Evolutionary conservation across 2,329 filamentous ascomycete species (phyloP).

Genomic region (Akanthomyces muscarius): DNA sequence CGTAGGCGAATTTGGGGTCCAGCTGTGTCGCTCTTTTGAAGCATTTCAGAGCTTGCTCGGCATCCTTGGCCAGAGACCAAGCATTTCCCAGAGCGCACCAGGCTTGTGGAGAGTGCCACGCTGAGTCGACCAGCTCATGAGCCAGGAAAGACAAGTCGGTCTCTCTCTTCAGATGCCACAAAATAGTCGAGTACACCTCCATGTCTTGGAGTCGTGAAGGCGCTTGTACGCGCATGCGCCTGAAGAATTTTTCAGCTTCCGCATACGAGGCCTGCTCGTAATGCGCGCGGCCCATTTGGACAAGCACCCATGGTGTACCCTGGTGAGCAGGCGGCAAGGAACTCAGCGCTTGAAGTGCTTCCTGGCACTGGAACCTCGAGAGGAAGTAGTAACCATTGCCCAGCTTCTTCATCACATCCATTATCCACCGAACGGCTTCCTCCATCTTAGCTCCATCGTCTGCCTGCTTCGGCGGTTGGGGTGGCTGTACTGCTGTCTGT

Average conservation of each 20-base stretch:
- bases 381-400: constrained; percentile 75
- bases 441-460: constrained; percentile 61
- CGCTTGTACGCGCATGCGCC: constrained; percentile 70
- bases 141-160: constrained; percentile 88
- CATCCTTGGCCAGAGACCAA: constrained; percentile 86
- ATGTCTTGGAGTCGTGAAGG: constrained; percentile 87
- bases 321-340: constrained; percentile 70
- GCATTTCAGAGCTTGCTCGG: constrained; percentile 89
- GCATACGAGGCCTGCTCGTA: constrained; percentile 86
- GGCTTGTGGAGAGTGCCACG: constrained; percentile 86
- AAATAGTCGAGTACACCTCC: constrained; percentile 96
- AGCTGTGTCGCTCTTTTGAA: constrained; percentile 93
- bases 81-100: constrained; percentile 97
- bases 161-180: constrained; percentile 96
- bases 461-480: background rate
- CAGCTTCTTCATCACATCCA: constrained; percentile 79
- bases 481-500: constrained; percentile 37
- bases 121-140: constrained; percentile 81
- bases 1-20: constrained; percentile 87
- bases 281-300: constrained; percentile 83
- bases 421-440: constrained; percentile 70
- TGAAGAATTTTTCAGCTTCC: constrained; percentile 84
- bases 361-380: constrained; percentile 71
- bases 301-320: constrained; percentile 89
- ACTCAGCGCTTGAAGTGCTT: constrained; percentile 71